Conservation (phyloP, 306 rosid species). For the Styphnolobium japonicum region DNA sequence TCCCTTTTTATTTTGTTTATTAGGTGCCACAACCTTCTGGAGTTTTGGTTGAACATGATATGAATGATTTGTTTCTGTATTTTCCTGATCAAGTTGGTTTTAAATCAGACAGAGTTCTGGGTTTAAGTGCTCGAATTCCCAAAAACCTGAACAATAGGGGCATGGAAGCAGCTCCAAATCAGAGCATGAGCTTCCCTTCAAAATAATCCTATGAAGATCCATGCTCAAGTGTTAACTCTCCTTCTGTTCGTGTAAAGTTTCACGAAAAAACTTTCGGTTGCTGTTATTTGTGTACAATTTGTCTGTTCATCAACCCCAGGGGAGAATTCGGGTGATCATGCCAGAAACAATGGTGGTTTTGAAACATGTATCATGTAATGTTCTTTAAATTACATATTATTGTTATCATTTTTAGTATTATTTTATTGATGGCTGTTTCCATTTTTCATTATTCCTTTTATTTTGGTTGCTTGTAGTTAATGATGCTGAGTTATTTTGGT, state of each 20-base stretch:
- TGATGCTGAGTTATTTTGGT: neutral
- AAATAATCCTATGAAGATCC: conserved; percentile 43
- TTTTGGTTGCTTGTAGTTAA: neutral
- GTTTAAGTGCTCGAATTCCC: conserved; percentile 39
- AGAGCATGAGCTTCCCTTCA: conserved; percentile 23
- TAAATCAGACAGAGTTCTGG: conserved; percentile 26
- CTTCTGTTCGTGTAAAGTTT: conserved; percentile 49
- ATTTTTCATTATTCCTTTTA: neutral
- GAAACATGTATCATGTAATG: conserved; percentile 61
- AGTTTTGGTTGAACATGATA: conserved; percentile 48
- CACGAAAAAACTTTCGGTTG: conserved; percentile 35
- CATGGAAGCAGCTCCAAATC: conserved; percentile 40
- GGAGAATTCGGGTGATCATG: conserved; percentile 38
- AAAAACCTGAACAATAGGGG: conserved; percentile 32
- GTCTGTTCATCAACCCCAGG: conserved; percentile 36
- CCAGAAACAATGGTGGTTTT: conserved; percentile 36
- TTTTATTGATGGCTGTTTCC: neutral
- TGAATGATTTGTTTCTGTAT: conserved; percentile 44
- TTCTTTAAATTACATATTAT: conserved; percentile 3
- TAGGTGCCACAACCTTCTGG: conserved; percentile 43
- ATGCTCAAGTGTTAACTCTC: conserved; percentile 44
- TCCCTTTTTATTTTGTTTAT: conserved; percentile 16
- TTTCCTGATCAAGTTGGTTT: conserved; percentile 45
- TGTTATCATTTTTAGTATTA: neutral
- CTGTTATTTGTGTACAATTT: conserved; percentile 36